Evolutionary conservation across 768 basidiomycete genomes (phyloP).

Genomic region (Lactarius tabidus): DNA sequence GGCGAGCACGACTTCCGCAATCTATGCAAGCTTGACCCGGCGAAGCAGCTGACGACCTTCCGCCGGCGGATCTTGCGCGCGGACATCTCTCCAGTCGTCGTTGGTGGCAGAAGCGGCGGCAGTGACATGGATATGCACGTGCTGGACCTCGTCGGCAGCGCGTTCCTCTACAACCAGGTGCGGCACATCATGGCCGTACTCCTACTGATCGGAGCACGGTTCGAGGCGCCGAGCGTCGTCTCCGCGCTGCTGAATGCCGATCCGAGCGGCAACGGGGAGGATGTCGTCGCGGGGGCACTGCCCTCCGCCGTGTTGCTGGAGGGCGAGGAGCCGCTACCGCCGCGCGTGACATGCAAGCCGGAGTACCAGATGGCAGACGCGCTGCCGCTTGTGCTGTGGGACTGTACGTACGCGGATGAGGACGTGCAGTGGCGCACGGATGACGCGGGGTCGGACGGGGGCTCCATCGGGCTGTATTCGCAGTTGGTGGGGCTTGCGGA

Average conservation of each 20-base stretch:
- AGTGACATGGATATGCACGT: conserved; percentile 47
- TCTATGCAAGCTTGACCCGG: conserved; percentile 87
- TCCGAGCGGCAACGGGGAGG: conserved; percentile 36
- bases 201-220: conserved; percentile 78
- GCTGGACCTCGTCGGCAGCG: conserved; percentile 80
- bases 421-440: conserved; percentile 73
- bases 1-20: conserved; percentile 97
- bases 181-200: conserved; percentile 90
- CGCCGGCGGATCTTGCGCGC: conserved; percentile 63
- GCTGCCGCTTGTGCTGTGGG: conserved; percentile 88
- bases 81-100: conserved; percentile 47
- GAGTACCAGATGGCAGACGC: conserved; percentile 93
- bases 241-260: conserved; percentile 70
- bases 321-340: conserved; percentile 34
- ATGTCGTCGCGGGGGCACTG: conserved; percentile 25
- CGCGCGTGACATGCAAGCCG: conserved; percentile 69
- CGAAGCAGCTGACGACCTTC: conserved; percentile 87
- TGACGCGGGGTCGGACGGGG: conserved; percentile 35
- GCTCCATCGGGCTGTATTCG: conserved; percentile 26
- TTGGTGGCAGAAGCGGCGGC: conserved; percentile 5
- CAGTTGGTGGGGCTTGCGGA: conserved; percentile 33
- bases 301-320: background rate
- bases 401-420: conserved; percentile 66
- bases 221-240: conserved; percentile 71
- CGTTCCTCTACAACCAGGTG: conserved; percentile 95